Conservation (phyloP, 2,329 filamentous ascomycete species). For the Arthrobotrys sinensis region DNA sequence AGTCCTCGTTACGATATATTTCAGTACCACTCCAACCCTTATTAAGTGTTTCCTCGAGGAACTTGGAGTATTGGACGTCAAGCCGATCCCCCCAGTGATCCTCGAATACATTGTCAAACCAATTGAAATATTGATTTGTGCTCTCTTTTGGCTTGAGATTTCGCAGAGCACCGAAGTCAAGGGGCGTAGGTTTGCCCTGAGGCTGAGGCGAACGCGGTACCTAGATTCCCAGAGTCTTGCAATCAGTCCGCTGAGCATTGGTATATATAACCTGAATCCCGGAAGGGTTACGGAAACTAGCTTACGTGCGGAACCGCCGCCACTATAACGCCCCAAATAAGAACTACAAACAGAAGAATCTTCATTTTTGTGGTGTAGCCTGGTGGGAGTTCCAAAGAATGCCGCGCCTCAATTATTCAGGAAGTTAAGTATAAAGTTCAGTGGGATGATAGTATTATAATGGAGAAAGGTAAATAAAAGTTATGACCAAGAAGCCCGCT, state of each 20-base stretch:
- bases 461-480: too few species aligned
- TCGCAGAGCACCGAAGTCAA: background rate
- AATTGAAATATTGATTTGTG: constrained; percentile 31
- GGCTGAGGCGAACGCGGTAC: background rate
- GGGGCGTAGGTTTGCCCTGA: background rate
- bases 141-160: background rate
- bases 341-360: too few species aligned
- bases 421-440: background rate
- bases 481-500: too few species aligned
- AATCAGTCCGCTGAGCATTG: background rate
- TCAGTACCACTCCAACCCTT: background rate
- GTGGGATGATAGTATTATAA: too few species aligned
- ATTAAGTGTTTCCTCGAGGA: background rate
- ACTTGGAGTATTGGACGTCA: constrained; percentile 14
- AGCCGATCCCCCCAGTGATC: constrained; percentile 39
- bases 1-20: background rate
- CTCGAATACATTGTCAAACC: constrained; percentile 40
- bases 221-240: background rate
- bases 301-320: too few species aligned
- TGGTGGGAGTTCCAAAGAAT: too few species aligned
- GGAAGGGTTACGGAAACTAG: too few species aligned
- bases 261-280: too few species aligned
- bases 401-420: background rate
- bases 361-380: too few species aligned
- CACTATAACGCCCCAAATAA: too few species aligned